Base-by-base conservation (phyloP, 352 stramenopile genomes). In the Pythium pyrilobum region DNA sequence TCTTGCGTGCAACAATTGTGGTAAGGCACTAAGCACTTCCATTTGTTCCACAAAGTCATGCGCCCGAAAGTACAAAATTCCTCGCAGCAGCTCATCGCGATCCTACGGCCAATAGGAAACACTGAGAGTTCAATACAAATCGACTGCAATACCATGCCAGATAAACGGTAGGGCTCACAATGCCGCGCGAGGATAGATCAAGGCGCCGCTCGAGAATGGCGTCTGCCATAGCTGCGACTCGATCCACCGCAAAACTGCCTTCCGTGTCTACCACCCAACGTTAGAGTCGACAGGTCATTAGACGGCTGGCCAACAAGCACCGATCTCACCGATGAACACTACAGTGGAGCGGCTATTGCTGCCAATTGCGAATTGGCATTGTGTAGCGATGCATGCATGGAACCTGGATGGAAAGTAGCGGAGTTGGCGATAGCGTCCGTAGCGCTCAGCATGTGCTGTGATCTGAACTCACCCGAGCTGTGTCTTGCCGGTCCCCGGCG, bases 41-140 rank as follows among this genome's bases (percentile, higher is more conserved):
- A 91, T 78, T 62, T 97, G 92, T 58, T 97, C 82, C 7, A 92
- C 63, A 53, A 88, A 89, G 55, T 97, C 90, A 57, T 94, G 82
- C 4, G 87, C 74, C 10, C 81, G 78, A 29, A 83, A 94, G 65
- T 88, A 91, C 1, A 62, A 71, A 27, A 92, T 82, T 2, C 77
- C 81, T 38, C 67, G 66, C 21, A 98, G 51, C 42, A 98, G 76
- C 24, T 82, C 75, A 40, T 97, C 86, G 2, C 77, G 77, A 5
- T 64, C 66, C 55, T 94, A 32, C 71, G 13, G n/a, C n/a, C 8
- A 55, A 33, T 47, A 49, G 48, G 1, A 29, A 25, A 52, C 44
- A 37, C n/a, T 32, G 31, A 2, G 18, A 62, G 44, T 29, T 44
- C 32, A 43, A 31, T 12, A n/a, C 37, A 43, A 43, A 43, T 15